These are phyloP conservation scores for Luffa aegyptiaca DNA, from an alignment of 306 rosid genomes.

Conservation along the genomic window DNA sequence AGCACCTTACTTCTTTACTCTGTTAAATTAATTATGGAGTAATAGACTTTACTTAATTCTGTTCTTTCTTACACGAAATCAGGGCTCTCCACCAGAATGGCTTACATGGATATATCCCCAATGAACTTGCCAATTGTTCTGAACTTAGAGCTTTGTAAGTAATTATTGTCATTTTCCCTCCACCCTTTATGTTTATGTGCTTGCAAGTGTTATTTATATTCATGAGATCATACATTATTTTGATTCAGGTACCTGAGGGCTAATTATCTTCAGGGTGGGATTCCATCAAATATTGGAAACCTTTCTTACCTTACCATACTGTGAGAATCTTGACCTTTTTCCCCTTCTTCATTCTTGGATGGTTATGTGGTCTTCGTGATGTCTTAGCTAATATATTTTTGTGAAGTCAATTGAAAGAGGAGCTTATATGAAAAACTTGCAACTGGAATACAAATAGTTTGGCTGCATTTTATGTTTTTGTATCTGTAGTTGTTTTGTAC, in stretches of 20 bases:
- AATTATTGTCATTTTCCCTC: not conserved
- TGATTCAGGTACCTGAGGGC: slow-evolving; percentile 75
- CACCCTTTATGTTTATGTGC: not conserved
- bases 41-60: not conserved
- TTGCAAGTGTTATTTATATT: not conserved
- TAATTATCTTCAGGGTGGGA: slow-evolving; percentile 86
- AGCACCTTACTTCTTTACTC: not conserved
- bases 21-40: not conserved
- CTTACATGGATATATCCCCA: slow-evolving; percentile 84
- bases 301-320: slow-evolving; percentile 73
- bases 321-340: slow-evolving; percentile 31
- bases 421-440: not conserved
- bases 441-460: not conserved
- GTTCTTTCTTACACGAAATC: slow-evolving; percentile 17
- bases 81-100: slow-evolving; percentile 94
- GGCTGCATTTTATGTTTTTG: not conserved
- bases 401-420: not conserved
- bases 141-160: slow-evolving; percentile 94
- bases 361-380: not conserved
- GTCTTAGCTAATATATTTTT: not conserved
- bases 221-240: not conserved
- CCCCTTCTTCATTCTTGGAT: not conserved
- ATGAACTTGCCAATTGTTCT: slow-evolving; percentile 67
- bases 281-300: slow-evolving; percentile 81
- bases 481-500: not conserved